Evolutionary conservation across 768 basidiomycete species (phyloP), one percentile per base, ranked within the genome.

Genomic region (Naganishia friedmannii): DNA sequence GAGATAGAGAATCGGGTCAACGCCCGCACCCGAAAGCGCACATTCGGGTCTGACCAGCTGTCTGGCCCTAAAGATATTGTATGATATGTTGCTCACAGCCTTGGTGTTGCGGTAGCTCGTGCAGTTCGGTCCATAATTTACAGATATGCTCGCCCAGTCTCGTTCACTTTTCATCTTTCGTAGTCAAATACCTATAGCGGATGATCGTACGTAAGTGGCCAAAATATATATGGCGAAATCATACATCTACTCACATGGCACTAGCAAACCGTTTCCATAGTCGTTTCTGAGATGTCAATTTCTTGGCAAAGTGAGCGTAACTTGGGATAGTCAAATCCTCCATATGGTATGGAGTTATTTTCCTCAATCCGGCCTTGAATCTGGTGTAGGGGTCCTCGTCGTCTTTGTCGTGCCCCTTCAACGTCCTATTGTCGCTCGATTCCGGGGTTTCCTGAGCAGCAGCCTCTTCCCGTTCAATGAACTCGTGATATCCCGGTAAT

Each of bases 301-400:
- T 81, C 75, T 86, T 86, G 69, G 86, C 91, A 56, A 93, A 83
- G 71, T 82, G 82, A 63, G 90, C 80, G 88, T 90, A 94, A 66
- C 87, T 87, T 69, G 83, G 79, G 42, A 94, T 87, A 73, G 91
- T 93, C 82, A 94, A 82, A 77, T 94, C 92, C 66, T 71, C 73
- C 86, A 94, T 83, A 74, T 75, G 79, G 80, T 91, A 95, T 55
- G 91, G 90, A 68, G 87, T 77, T n/a, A 77, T 73, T 70, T 72
- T 70, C 60, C 73, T 77, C 32, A 79, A 45, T 15, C 55, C 85
- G 70, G 85, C 51, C 83, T 78, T 68, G 69, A 57, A 53, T 65
- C 73, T 58, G 65, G 17, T 53, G 81, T 76, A 65, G 82, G 82
- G 76, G 89, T 79, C 42, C n/a, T 69, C 65, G 3, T 48, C 60